A percentile compares a stretch with the other conserved stretches of the same genome.
Conservation (phyloP, 345 rosid genomes). For the Acer campestre region DNA sequence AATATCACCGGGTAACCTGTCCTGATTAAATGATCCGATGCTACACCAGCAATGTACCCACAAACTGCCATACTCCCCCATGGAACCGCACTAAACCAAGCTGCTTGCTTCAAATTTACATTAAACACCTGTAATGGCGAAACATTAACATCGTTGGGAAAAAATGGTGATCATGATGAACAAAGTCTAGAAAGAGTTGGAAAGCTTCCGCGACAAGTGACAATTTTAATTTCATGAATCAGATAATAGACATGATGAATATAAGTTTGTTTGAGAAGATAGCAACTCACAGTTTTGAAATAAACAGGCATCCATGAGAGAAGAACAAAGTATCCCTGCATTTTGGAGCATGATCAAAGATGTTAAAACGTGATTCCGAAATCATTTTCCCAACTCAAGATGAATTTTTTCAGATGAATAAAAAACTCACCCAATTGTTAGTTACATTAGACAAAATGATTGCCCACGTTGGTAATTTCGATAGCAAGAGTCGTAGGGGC, state of each 20-base stretch:
- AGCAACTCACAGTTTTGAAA: slow-evolving; percentile 70
- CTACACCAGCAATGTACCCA: slow-evolving; percentile 79
- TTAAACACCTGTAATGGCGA: slow-evolving; percentile 57
- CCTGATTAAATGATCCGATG: slow-evolving; percentile 68
- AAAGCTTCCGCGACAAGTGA: not conserved
- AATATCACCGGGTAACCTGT: slow-evolving; percentile 73
- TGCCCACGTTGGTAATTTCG: slow-evolving; percentile 87
- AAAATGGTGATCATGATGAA: no score
- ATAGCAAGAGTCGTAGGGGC: slow-evolving; percentile 54
- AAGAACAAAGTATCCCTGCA: slow-evolving; percentile 95
- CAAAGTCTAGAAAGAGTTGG: not conserved
- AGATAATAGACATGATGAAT: not conserved
- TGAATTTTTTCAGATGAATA: not conserved
- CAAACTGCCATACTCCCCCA: slow-evolving; percentile 94
- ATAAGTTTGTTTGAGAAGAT: not conserved
- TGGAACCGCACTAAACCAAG: slow-evolving; percentile 98
- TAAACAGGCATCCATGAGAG: slow-evolving; percentile 99
- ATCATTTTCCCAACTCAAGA: not conserved
- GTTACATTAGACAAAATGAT: slow-evolving; percentile 82
- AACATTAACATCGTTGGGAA: not conserved
- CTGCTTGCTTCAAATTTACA: slow-evolving; percentile 93
- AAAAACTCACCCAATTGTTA: slow-evolving; percentile 81
- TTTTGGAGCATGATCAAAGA: slow-evolving; percentile 16
- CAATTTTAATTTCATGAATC: not conserved
- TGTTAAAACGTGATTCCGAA: not conserved